Percentiles rank a stretch among this genome's conserved stretches.
Evolutionary conservation across 140 eudicot genomes (phyloP).

Genomic region (Senecio squalidus): DNA sequence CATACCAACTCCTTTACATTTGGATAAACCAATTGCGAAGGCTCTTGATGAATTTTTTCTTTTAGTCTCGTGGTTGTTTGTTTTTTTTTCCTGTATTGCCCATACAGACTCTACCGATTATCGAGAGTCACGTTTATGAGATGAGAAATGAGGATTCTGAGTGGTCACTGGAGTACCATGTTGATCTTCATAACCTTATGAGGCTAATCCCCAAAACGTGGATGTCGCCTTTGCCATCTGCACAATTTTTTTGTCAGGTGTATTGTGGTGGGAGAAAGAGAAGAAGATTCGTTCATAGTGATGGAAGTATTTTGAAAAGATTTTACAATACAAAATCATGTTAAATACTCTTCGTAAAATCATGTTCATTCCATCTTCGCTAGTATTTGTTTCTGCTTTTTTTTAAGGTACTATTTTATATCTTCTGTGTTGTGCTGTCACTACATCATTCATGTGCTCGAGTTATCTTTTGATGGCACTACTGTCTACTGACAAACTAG

Average conservation of each 20-base stretch:
- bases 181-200: not conserved
- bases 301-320: not conserved
- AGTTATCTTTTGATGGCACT: too few species aligned
- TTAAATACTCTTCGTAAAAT: not conserved
- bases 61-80: not conserved
- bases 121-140: not conserved
- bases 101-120: not conserved
- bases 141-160: not conserved
- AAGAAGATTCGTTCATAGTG: slow-evolving; percentile 17
- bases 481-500: too few species aligned
- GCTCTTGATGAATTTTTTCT: not conserved
- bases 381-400: not conserved
- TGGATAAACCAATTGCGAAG: not conserved
- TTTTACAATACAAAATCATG: slow-evolving; percentile 3
- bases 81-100: not conserved
- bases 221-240: too few species aligned
- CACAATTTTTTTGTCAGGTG: not conserved
- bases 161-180: not conserved
- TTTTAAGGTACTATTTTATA: not conserved
- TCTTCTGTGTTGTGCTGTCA: not conserved
- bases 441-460: too few species aligned
- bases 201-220: not conserved
- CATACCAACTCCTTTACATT: not conserved
- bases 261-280: slow-evolving; percentile 8
- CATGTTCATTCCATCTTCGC: slow-evolving; percentile 8